A percentile compares a stretch with the other conserved stretches of the same genome.
These are phyloP conservation scores for Podospora fimiseda DNA, from an alignment of 495 filamentous ascomycete genomes.

Conservation along the genomic window DNA sequence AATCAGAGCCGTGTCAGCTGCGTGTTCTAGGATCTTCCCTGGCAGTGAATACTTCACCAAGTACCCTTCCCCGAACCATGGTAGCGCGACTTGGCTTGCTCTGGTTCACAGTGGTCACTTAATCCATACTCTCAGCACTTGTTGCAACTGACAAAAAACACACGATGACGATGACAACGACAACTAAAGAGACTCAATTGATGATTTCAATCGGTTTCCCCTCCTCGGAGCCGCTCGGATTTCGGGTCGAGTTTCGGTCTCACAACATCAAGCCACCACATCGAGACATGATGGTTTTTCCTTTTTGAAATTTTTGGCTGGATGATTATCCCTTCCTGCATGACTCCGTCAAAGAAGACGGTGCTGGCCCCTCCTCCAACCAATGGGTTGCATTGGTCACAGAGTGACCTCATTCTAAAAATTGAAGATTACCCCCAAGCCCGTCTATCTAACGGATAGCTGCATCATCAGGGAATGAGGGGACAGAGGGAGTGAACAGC, in stretches of 20 bases:
- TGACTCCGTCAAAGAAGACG: constrained; percentile 22
- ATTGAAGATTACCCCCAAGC: too few species aligned
- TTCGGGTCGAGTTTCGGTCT: too few species aligned
- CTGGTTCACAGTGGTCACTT: neutral
- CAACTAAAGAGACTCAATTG: too few species aligned
- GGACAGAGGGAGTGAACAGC: neutral
- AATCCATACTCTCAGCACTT: neutral
- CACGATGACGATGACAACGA: too few species aligned
- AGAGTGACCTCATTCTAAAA: too few species aligned
- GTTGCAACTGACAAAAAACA: too few species aligned
- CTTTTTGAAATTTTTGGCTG: constrained; percentile 22
- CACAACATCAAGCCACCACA: constrained; percentile 19
- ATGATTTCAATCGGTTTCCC: too few species aligned
- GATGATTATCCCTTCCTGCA: constrained; percentile 16
- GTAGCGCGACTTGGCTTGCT: constrained; percentile 3
- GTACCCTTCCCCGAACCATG: constrained; percentile 10
- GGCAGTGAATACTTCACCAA: constrained; percentile 6
- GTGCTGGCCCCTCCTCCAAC: too few species aligned
- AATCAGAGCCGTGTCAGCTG: constrained; percentile 5
- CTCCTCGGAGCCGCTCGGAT: neutral
- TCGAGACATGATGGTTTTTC: too few species aligned
- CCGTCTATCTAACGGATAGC: too few species aligned
- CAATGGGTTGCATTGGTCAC: too few species aligned
- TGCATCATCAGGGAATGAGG: too few species aligned
- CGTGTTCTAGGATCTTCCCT: neutral